These are phyloP conservation scores for Syzygium syzygioides DNA, from an alignment of 441 rosid genomes.

Conservation along the genomic window DNA sequence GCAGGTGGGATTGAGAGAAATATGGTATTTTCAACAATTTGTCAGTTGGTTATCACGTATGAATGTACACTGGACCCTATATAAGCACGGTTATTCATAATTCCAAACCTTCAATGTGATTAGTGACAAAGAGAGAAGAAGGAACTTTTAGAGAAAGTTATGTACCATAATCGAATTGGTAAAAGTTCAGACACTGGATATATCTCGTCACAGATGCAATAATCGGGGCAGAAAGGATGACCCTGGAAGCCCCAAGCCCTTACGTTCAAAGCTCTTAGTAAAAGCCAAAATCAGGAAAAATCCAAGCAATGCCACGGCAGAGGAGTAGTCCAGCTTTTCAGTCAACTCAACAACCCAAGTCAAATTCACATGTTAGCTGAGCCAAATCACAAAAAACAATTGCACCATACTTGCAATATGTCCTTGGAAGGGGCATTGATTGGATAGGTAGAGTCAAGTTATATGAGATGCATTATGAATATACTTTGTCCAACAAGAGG, in stretches of 20 bases:
- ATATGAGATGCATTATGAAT: neutral
- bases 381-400: neutral
- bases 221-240: slow-evolving; percentile 91
- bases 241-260: slow-evolving; percentile 71
- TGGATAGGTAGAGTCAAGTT: neutral
- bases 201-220: slow-evolving; percentile 79
- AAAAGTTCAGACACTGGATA: slow-evolving; percentile 71
- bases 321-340: slow-evolving; percentile 84
- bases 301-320: slow-evolving; percentile 80
- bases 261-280: slow-evolving; percentile 61
- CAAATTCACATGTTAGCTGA: slow-evolving; percentile 9
- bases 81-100: neutral
- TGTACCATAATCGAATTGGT: slow-evolving; percentile 71
- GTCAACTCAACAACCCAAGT: slow-evolving; percentile 79
- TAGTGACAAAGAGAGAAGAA: neutral
- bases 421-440: neutral
- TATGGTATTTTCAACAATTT: neutral
- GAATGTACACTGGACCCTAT: neutral
- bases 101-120: neutral
- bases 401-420: neutral
- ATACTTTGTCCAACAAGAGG: neutral
- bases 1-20: neutral
- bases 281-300: slow-evolving; percentile 64
- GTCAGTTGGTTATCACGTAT: neutral
- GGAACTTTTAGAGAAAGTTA: neutral